Evolutionary conservation across 2,329 filamentous ascomycete genomes (phyloP).

Genomic region (Beauveria caledonica): DNA sequence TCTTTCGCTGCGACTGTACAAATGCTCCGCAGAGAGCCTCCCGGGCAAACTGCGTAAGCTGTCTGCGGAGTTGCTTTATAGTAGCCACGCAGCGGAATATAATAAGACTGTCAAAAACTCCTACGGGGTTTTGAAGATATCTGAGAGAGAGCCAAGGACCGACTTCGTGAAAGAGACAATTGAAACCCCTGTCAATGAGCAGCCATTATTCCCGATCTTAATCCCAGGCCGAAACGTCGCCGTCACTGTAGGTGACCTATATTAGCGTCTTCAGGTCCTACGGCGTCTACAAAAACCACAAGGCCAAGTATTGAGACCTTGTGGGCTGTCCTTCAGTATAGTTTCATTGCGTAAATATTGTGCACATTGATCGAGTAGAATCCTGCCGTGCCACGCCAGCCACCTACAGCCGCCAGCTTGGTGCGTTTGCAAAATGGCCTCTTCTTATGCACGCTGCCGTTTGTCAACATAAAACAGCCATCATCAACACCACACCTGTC

Average conservation of each 20-base stretch:
- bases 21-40: no score
- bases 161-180: background rate
- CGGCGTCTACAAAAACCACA: no score
- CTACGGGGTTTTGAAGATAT: background rate
- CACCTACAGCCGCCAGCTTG: background rate
- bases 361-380: no score
- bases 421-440: background rate
- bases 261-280: no score
- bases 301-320: no score
- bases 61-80: background rate
- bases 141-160: no score
- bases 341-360: no score
- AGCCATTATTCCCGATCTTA: background rate
- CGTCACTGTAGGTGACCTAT: no score
- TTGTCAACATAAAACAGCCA: background rate
- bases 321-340: no score
- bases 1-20: background rate
- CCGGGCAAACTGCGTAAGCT: background rate
- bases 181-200: background rate
- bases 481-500: background rate
- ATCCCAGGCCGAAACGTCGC: background rate
- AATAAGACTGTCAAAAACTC: background rate
- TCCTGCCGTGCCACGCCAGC: background rate
- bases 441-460: background rate
- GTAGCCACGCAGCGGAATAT: background rate